A percentile compares a stretch with the other conserved stretches of the same genome.
phyloP scores from a whole-genome alignment of 768 basidiomycete species.

The Pleurotus cornucopiae region DNA sequence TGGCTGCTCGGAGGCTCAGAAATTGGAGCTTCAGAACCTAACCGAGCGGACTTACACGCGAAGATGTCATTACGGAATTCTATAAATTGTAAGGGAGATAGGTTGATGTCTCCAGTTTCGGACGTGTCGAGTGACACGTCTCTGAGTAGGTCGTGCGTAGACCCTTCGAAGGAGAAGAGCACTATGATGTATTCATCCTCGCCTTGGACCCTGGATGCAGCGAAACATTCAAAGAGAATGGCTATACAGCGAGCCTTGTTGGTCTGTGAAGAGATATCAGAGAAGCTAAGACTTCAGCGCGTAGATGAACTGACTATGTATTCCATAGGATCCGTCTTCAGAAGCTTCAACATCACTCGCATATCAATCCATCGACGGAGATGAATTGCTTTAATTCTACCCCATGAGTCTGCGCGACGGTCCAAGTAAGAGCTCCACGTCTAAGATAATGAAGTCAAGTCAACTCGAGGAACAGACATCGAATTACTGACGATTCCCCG shows the following conservation, averaged over 20 bases:
- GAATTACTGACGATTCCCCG: slow-evolving; percentile 12
- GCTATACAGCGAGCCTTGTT: slow-evolving; percentile 46
- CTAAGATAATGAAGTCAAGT: not conserved
- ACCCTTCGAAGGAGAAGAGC: slow-evolving; percentile 55
- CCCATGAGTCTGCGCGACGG: slow-evolving; percentile 49
- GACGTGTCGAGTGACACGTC: slow-evolving; percentile 22
- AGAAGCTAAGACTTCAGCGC: slow-evolving; percentile 1
- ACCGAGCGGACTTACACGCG: slow-evolving; percentile 24
- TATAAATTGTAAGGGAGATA: slow-evolving; percentile 26
- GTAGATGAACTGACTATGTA: slow-evolving; percentile 44
- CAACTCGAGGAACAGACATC: not conserved
- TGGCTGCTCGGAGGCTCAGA: slow-evolving; percentile 25
- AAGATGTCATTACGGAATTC: slow-evolving; percentile 32
- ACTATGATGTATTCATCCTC: slow-evolving; percentile 57
- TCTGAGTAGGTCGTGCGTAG: slow-evolving; percentile 48
- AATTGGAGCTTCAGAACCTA: slow-evolving; percentile 8
- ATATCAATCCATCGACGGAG: slow-evolving; percentile 58
- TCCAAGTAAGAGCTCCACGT: slow-evolving; percentile 55
- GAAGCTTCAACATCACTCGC: slow-evolving; percentile 52
- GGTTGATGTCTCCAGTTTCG: slow-evolving; percentile 19
- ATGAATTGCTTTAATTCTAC: slow-evolving; percentile 44
- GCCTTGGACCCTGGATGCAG: slow-evolving; percentile 40
- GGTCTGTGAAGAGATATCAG: slow-evolving; percentile 27
- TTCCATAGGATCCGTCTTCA: slow-evolving; percentile 55
- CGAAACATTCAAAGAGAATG: slow-evolving; percentile 48